These are phyloP conservation scores for Margaritispora aquatica DNA, from an alignment of 495 filamentous ascomycete genomes.

Conservation along the genomic window DNA sequence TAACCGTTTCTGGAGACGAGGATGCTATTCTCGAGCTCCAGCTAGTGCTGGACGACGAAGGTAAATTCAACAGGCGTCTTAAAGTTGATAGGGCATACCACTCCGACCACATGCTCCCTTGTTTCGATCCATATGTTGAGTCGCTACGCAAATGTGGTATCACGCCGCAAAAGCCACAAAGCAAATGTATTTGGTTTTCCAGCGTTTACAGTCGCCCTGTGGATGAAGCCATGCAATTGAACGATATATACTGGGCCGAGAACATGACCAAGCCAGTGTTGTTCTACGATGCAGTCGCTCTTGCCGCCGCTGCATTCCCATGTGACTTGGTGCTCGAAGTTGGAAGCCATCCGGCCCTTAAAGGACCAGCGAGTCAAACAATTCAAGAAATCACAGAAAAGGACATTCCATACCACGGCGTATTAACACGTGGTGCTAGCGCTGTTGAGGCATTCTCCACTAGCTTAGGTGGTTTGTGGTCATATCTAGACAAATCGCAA, in stretches of 20 bases:
- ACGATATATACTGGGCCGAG: slow-evolving; percentile 47
- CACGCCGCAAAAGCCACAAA: slow-evolving; percentile 7
- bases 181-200: slow-evolving; percentile 19
- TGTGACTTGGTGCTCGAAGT: slow-evolving; percentile 35
- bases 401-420: background rate
- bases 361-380: slow-evolving; percentile 29
- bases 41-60: slow-evolving; percentile 37
- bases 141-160: slow-evolving; percentile 16
- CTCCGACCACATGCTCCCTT: slow-evolving; percentile 48
- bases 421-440: background rate
- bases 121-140: slow-evolving; percentile 13
- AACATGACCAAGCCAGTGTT: slow-evolving; percentile 54
- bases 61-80: slow-evolving; percentile 34
- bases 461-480: background rate
- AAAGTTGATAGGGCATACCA: slow-evolving; percentile 56
- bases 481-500: background rate
- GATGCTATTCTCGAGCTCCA: slow-evolving; percentile 23
- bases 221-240: background rate
- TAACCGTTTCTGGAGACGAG: slow-evolving; percentile 40
- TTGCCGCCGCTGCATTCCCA: slow-evolving; percentile 12
- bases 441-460: background rate
- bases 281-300: slow-evolving; percentile 44
- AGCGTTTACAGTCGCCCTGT: background rate
- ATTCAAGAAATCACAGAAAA: slow-evolving; percentile 13
- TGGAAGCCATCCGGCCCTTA: slow-evolving; percentile 46